phyloP scores from a whole-genome alignment of 345 rosid genomes.

The Cardamine chenopodiifolia region DNA sequence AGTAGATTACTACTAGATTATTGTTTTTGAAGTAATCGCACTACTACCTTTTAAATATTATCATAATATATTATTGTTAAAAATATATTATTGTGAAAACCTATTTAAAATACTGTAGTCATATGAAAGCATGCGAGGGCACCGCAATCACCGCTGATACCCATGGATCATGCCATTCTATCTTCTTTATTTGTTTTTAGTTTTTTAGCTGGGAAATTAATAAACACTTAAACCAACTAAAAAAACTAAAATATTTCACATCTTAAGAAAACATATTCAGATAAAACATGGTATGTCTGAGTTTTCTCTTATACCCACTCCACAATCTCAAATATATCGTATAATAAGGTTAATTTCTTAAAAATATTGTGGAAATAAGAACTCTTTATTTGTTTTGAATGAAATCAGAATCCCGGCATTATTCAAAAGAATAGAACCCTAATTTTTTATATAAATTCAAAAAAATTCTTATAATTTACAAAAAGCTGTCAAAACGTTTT shows the following conservation, averaged over 20 bases:
- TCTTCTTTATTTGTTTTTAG: slow-evolving; percentile 7
- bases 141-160: slow-evolving; percentile 42
- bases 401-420: neutral
- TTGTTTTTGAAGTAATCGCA: neutral
- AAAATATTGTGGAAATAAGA: neutral
- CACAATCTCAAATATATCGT: neutral
- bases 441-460: too few species aligned
- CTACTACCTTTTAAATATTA: neutral
- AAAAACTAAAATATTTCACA: neutral
- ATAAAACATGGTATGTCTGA: neutral
- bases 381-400: neutral
- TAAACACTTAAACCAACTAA: neutral
- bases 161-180: slow-evolving; percentile 28
- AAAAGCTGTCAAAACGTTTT: neutral
- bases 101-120: slow-evolving; percentile 19
- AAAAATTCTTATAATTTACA: neutral
- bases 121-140: slow-evolving; percentile 42
- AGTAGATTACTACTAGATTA: neutral
- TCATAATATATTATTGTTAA: neutral
- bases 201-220: neutral
- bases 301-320: neutral
- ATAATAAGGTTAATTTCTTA: neutral
- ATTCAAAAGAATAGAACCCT: neutral
- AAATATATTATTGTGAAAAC: neutral
- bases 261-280: neutral